A percentile compares a stretch with the other conserved stretches of the same genome.
phyloP scores from a whole-genome alignment of 768 basidiomycete species.

The Tulasnella sp. region DNA sequence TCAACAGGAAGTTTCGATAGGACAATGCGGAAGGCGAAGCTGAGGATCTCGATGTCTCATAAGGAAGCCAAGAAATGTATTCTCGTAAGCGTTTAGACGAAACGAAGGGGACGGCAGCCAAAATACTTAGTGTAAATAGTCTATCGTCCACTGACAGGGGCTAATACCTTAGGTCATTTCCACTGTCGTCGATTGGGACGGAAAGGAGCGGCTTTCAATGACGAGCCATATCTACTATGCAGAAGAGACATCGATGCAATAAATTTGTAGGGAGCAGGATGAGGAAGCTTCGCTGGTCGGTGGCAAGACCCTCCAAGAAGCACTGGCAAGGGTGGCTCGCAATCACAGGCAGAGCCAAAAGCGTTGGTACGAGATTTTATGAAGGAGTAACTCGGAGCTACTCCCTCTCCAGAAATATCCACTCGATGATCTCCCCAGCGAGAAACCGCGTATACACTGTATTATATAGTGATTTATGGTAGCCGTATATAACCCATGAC shows the following conservation, averaged over 20 bases:
- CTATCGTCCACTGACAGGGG: background rate
- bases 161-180: background rate
- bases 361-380: too few relatives aligned
- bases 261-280: background rate
- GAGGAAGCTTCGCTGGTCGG: background rate
- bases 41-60: background rate
- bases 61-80: background rate
- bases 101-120: background rate
- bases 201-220: background rate
- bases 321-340: too few relatives aligned
- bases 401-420: too few relatives aligned
- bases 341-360: too few relatives aligned
- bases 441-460: too few relatives aligned
- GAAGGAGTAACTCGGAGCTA: too few relatives aligned
- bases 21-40: slow-evolving; percentile 18
- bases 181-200: background rate
- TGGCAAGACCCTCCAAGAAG: too few relatives aligned
- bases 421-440: too few relatives aligned
- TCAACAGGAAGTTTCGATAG: background rate
- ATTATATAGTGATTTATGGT: too few relatives aligned
- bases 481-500: too few relatives aligned
- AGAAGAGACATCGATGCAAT: background rate
- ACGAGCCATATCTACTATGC: background rate
- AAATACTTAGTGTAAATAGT: background rate
- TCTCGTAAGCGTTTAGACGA: background rate